These are phyloP conservation scores for Mucor indicus DNA, from an alignment of 371 early-diverging fungal genomes.

Conservation along the genomic window DNA sequence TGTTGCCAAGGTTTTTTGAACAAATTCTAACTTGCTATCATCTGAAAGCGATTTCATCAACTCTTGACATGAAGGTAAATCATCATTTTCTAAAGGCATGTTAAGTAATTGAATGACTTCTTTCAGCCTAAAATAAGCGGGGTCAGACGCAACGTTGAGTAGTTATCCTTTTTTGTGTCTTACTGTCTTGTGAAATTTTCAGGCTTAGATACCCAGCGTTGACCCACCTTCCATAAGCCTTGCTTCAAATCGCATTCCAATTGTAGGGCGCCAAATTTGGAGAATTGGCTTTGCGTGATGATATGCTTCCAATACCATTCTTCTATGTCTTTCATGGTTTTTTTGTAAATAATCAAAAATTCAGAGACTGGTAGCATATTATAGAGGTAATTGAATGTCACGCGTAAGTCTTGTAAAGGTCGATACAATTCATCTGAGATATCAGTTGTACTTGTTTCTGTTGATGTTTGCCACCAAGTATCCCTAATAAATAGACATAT, in stretches of 20 bases:
- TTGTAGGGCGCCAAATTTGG: constrained; percentile 48
- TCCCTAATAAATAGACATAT: constrained; percentile 19
- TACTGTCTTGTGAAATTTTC: constrained; percentile 55
- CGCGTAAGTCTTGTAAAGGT: constrained; percentile 50
- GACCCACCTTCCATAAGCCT: constrained; percentile 57
- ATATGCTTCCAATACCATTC: constrained; percentile 63
- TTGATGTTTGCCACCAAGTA: constrained; percentile 29
- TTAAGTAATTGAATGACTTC: constrained; percentile 42
- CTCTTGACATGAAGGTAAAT: constrained; percentile 27
- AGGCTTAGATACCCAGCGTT: constrained; percentile 49
- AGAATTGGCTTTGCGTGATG: constrained; percentile 58
- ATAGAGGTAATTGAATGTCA: constrained; percentile 45
- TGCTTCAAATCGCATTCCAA: constrained; percentile 53
- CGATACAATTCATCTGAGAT: constrained; percentile 63
- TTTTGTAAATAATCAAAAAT: constrained; percentile 45
- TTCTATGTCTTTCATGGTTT: constrained; percentile 53
- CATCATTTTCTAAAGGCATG: constrained; percentile 25
- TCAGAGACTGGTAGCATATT: constrained; percentile 41
- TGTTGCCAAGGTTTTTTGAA: constrained; percentile 27
- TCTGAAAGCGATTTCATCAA: constrained; percentile 46
- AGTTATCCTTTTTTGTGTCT: background rate
- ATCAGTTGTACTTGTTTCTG: constrained; percentile 17
- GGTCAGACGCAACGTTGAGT: background rate
- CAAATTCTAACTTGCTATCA: constrained; percentile 12
- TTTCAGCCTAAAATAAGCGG: constrained; percentile 30